Percentiles rank a stretch among this genome's conserved stretches.
Conservation (phyloP, 75 land plant genomes). For the Pinus taeda region DNA sequence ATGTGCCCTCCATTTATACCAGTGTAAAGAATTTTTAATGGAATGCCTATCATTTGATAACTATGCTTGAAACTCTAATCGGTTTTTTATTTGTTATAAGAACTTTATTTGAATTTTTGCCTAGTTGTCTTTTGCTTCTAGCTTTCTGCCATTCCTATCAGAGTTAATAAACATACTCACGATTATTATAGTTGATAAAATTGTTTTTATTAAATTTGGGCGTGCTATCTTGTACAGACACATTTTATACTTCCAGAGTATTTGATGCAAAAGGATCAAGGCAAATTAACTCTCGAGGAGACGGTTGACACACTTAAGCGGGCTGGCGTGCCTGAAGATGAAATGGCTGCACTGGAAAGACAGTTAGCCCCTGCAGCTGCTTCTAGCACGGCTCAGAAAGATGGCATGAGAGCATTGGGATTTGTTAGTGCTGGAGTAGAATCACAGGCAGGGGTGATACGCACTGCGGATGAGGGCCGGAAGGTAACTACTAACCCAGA, state of each 20-base stretch:
- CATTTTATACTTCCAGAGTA: conserved; percentile 91
- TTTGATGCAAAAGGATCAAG: conserved; percentile 79
- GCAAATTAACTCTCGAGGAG: conserved; percentile 57
- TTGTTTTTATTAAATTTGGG: conserved; percentile 7
- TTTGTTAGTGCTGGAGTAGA: conserved; percentile 82
- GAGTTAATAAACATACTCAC: background rate
- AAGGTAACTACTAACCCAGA: conserved; percentile 39
- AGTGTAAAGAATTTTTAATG: background rate
- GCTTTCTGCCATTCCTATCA: background rate
- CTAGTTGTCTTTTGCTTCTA: background rate
- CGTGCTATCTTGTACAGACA: conserved; percentile 46
- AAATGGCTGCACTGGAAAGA: conserved; percentile 92
- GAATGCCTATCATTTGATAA: background rate
- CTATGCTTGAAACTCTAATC: no score
- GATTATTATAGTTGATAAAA: background rate
- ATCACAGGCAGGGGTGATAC: conserved; percentile 15
- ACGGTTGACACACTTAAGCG: conserved; percentile 66
- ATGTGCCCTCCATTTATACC: background rate
- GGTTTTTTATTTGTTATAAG: background rate
- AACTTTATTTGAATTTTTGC: background rate
- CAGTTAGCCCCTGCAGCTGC: conserved; percentile 55
- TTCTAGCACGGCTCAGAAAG: conserved; percentile 13
- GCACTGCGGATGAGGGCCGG: conserved; percentile 18
- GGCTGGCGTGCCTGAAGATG: conserved; percentile 82
- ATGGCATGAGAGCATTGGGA: conserved; percentile 33